A percentile compares a stretch with the other conserved stretches of the same genome.
Evolutionary conservation across 2,329 filamentous ascomycete genomes (phyloP).

Genomic region (Celoporthe dispersa): DNA sequence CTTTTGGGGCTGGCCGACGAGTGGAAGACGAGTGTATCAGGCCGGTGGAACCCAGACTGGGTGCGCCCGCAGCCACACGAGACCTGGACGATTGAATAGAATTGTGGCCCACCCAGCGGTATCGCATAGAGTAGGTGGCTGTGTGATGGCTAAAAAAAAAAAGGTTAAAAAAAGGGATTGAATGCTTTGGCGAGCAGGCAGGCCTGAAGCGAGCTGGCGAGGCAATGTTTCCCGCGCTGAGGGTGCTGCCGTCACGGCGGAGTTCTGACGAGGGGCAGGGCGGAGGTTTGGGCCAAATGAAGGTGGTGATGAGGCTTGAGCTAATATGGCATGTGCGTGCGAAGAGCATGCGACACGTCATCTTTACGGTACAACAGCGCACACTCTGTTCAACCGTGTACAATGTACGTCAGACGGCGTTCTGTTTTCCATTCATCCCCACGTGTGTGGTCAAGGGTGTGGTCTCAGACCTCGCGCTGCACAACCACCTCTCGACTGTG

Average conservation of each 20-base stretch:
- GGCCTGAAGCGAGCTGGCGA: background rate
- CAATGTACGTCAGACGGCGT: background rate
- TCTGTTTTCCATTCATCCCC: background rate
- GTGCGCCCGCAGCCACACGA: background rate
- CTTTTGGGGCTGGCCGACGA: background rate
- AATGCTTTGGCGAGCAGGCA: background rate
- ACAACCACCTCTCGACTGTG: background rate
- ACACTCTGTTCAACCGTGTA: background rate
- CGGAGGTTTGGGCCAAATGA: background rate
- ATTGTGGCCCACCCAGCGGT: background rate
- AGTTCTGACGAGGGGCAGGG: background rate
- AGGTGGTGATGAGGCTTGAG: background rate
- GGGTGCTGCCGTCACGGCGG: background rate
- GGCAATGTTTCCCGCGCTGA: background rate
- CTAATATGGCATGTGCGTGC: background rate
- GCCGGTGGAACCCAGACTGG: slow-evolving; percentile 13
- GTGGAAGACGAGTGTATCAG: slow-evolving; percentile 12
- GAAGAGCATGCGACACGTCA: background rate
- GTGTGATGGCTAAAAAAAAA: background rate
- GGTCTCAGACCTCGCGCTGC: background rate
- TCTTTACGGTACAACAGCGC: background rate
- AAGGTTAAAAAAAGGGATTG: background rate
- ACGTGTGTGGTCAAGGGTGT: background rate
- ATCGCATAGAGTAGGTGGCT: background rate
- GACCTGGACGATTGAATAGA: background rate